A percentile compares a stretch with the other conserved stretches of the same genome.
Conservation (phyloP, 2,329 filamentous ascomycete species). For the Elsinoe perseae region DNA sequence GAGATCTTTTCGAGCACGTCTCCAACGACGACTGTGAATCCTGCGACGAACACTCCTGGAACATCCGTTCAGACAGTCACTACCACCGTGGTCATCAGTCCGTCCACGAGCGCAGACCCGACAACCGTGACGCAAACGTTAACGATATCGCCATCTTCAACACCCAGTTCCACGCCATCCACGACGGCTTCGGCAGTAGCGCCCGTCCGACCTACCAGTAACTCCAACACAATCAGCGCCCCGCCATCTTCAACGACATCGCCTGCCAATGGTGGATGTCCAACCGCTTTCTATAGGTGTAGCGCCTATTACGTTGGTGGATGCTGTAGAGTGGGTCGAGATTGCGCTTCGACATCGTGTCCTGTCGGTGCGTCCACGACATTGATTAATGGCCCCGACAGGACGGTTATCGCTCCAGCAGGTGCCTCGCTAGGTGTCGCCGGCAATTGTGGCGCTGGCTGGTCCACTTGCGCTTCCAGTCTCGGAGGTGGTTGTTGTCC, state of each 20-base stretch:
- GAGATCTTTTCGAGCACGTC: constrained; percentile 24
- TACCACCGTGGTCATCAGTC: constrained; percentile 21
- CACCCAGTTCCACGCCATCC: constrained; percentile 16
- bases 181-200: constrained; percentile 27
- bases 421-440: constrained; percentile 37
- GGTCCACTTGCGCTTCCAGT: constrained; percentile 63
- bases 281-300: constrained; percentile 88
- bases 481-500: constrained; percentile 78
- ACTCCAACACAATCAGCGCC: constrained; percentile 34
- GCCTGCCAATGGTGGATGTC: constrained; percentile 49
- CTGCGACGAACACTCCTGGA: constrained; percentile 22
- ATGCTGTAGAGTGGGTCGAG: constrained; percentile 79
- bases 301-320: constrained; percentile 71
- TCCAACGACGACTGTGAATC: constrained; percentile 19
- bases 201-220: constrained; percentile 37
- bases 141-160: constrained; percentile 13
- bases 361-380: constrained; percentile 55
- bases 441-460: constrained; percentile 63
- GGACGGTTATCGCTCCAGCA: constrained; percentile 61
- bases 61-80: constrained; percentile 23
- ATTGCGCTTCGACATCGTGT: constrained; percentile 77
- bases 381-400: constrained; percentile 55
- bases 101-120: constrained; percentile 15
- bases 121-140: constrained; percentile 19
- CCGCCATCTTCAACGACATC: constrained; percentile 21